Base-by-base conservation (phyloP, 2,329 filamentous ascomycete genomes). In the Pseudogymnoascus sp. region DNA sequence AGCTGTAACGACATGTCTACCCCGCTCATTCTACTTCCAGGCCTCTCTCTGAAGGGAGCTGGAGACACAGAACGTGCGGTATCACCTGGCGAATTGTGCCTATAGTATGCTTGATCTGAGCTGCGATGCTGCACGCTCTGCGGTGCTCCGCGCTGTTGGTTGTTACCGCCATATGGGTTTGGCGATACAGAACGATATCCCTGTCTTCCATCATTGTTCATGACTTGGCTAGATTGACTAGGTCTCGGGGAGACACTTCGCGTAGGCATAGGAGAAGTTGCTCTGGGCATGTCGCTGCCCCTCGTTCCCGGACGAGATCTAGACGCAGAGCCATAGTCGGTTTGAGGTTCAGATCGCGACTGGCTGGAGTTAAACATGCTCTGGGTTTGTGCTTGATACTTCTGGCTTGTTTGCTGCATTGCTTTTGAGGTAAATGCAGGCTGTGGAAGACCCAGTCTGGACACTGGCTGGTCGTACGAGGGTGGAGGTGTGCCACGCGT, bases 361-460 rank as follows among this genome's bases (percentile, higher is more conserved):
- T 68, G 72, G 16, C 28, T 55, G 1, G 68, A 63, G 60, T 65
- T 80, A 74, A 95, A 94, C 78, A 97, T 87, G 70, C 83, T 91
- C 45, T 91, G 84, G 2, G 90, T 91, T 74, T 97, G 90, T 52
- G 87, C 85, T 22, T 89, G 85, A 70, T 93, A 97, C 74, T 92
- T 92, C 69, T 95, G 89, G 0, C 92, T 94, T 3, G 92, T 91
- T 74, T 96, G 90, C 72, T 96, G 91, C 95, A 99, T 99, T 58
- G 94, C 91, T 66, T 89, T 90, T 3, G 91, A 90, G 0, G 95
- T 99, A 64, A 95, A 91, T 1, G 94, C 94, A 2, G 93, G 92
- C 63, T 93, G 88, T 1, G 94, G 95, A 11, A 93, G 90, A 61
- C 92, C 94, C 3, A 97, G 82, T 63, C 90, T 84, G 72, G 89